These are phyloP conservation scores for Capronia americana DNA, from an alignment of 2,329 filamentous ascomycete genomes.

Conservation along the genomic window DNA sequence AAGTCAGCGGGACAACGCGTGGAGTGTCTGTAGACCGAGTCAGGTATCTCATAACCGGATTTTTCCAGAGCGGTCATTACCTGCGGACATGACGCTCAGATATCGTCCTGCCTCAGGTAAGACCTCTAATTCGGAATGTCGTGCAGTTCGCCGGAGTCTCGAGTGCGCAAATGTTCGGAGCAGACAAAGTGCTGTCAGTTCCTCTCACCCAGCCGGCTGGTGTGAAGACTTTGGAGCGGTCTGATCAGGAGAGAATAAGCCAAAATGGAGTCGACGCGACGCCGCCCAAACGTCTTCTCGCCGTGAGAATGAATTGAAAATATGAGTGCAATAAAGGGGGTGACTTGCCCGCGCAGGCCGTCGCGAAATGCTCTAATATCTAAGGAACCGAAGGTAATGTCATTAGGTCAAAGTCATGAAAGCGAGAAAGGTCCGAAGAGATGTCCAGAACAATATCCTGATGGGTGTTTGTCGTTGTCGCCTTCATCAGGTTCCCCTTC, in stretches of 20 bases:
- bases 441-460: background rate
- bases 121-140: background rate
- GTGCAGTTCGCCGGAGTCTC: background rate
- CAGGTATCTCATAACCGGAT: background rate
- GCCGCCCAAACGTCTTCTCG: background rate
- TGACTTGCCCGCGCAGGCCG: background rate
- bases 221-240: background rate
- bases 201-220: background rate
- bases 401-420: background rate
- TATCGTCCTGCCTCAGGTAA: background rate
- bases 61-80: background rate
- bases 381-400: background rate
- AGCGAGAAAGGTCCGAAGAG: background rate
- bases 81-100: conserved; percentile 9
- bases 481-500: conserved; percentile 4
- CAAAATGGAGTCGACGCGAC: background rate
- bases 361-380: conserved; percentile 3
- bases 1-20: conserved; percentile 83
- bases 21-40: conserved; percentile 46
- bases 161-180: background rate
- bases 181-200: background rate
- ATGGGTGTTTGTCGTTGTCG: conserved; percentile 2
- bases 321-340: background rate
- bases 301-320: conserved; percentile 5
- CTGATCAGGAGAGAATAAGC: background rate